These are phyloP conservation scores for Podila epigama DNA, from an alignment of 192 early-diverging fungal species.

Conservation along the genomic window DNA sequence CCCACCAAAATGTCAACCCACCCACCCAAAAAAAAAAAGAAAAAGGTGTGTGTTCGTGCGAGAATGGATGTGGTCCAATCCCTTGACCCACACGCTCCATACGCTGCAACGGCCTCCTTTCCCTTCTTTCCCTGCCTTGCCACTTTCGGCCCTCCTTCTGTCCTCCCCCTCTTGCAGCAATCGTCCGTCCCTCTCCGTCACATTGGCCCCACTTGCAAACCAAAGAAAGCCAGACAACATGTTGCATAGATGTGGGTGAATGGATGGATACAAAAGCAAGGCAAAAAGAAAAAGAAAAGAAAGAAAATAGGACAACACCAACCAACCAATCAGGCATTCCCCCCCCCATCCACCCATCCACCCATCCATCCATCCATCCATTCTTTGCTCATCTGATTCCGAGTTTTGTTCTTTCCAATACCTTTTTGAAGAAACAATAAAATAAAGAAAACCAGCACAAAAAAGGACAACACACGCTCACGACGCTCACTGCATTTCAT, in stretches of 20 bases:
- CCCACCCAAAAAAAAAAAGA: neutral
- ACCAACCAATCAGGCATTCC: neutral
- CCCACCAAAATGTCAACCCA: neutral
- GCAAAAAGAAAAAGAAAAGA: neutral
- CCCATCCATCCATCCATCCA: neutral
- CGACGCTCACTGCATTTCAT: neutral
- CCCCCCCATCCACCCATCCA: neutral
- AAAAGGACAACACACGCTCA: neutral
- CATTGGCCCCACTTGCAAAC: too few species aligned
- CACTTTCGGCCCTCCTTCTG: neutral
- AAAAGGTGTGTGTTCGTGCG: neutral
- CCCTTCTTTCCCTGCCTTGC: neutral
- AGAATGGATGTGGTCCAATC: neutral
- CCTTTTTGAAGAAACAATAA: neutral
- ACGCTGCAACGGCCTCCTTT: neutral
- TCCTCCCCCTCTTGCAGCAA: neutral
- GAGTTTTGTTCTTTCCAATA: neutral
- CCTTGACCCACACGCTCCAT: neutral
- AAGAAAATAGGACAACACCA: neutral
- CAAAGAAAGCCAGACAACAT: neutral
- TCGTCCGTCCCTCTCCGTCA: too few species aligned
- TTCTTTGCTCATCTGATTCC: constrained; percentile 1
- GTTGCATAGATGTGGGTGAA: neutral
- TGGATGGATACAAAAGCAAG: too few species aligned
- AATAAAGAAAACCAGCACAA: neutral